phyloP scores from a whole-genome alignment of 805 yeast genomes.

The Huiozyma sinensis region DNA sequence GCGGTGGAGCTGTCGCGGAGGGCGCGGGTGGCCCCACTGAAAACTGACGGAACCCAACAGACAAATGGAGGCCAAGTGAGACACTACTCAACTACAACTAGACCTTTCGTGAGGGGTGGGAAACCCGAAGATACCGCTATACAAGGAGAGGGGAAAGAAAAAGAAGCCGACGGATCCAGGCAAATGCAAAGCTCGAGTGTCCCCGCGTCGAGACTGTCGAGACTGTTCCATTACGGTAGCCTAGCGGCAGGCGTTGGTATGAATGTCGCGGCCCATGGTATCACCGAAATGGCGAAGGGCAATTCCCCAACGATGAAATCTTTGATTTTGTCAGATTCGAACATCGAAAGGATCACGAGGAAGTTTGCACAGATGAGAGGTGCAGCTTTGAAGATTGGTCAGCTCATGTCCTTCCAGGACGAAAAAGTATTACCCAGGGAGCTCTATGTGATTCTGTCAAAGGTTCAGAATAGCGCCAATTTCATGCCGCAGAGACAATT shows the following conservation, averaged over 20 bases:
- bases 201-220: conserved; percentile 76
- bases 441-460: conserved; percentile 63
- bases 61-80: conserved; percentile 1
- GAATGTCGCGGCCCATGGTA: conserved; percentile 70
- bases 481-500: conserved; percentile 93
- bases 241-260: conserved; percentile 86
- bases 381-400: conserved; percentile 97
- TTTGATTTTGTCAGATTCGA: conserved; percentile 64
- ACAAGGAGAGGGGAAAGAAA: not conserved
- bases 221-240: conserved; percentile 87
- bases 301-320: conserved; percentile 40
- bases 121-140: not conserved
- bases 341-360: conserved; percentile 78
- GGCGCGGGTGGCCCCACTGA: conserved; percentile 4
- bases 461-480: conserved; percentile 90
- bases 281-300: conserved; percentile 55
- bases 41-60: not conserved
- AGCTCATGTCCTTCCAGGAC: conserved; percentile 91
- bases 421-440: conserved; percentile 74
- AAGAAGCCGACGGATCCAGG: not conserved
- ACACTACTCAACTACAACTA: conserved; percentile 2
- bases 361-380: conserved; percentile 93
- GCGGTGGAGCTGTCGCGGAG: conserved; percentile 18
- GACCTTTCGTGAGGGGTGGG: not conserved
- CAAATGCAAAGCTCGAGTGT: conserved; percentile 42